Base-by-base conservation (phyloP, 2,329 filamentous ascomycete genomes). In the Didymella lethalis region DNA sequence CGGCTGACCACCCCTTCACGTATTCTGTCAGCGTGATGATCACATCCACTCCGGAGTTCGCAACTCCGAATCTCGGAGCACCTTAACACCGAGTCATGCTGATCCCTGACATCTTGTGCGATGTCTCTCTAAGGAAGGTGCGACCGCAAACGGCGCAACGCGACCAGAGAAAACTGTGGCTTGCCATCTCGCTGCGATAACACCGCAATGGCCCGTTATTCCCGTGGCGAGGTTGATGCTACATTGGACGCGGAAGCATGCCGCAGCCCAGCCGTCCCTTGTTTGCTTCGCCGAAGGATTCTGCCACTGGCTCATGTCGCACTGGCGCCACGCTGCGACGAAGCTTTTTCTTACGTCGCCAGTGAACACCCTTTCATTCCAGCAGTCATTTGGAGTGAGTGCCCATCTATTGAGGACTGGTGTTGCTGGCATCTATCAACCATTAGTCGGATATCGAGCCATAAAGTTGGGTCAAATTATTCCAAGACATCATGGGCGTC, bases 281-380 rank as follows among this genome's bases (percentile, higher is more conserved):
- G 36, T n/a, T 25, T 18, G 45, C 38, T 49, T 31, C 28, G 45
- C 20, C 40, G 47, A 59, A 50, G 56, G 56, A 59, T 59, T 48
- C 46, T 50, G 50, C 45, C 32, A 45, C 38, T 52, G 48, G 48
- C 48, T 49, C 50, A 49, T 41, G 50, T 54, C 29, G 41, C 56
- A 54, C 41, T 59, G 50, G 56, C 56, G 56, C 56, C 46, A 54
- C 50, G 50, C 56, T 31, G 49, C 32, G 23, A 50, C 50, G 20
- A 59, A 51, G 46, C 56, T 47, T 59, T 43, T 50, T 23, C 23
- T 8, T 32, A 47, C 50, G 16, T 54, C 23, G 45, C 36, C 18
- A 16, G n/a, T 45, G 49, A 18, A 18, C 3, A 25, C 8, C 25
- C n/a, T 45, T 3, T 45, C 41, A 25, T 23, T 12, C 31, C 44